A percentile compares a stretch with the other conserved stretches of the same genome.
Evolutionary conservation across 805 yeast genomes (phyloP).

Genomic region (Barnettozyma salicaria): DNA sequence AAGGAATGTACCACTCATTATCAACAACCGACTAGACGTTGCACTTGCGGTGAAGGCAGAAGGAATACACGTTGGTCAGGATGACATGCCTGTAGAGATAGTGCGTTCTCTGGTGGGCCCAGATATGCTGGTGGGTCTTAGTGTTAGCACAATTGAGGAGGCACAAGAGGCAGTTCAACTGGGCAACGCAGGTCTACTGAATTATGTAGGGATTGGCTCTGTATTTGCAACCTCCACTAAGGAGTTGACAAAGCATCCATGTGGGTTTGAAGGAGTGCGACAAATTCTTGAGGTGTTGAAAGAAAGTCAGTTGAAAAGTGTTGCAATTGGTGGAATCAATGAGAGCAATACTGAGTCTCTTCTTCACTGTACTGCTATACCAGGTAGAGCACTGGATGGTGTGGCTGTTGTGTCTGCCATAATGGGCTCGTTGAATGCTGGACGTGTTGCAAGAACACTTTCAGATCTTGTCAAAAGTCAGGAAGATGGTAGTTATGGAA

Average conservation of each 20-base stretch:
- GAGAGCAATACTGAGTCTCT: slow-evolving; percentile 55
- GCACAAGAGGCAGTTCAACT: slow-evolving; percentile 43
- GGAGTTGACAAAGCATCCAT: slow-evolving; percentile 44
- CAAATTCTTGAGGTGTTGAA: slow-evolving; percentile 43
- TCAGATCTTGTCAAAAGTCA: slow-evolving; percentile 27
- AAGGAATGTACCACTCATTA: slow-evolving; percentile 66
- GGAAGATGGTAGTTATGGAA: no score
- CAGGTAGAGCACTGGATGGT: slow-evolving; percentile 59
- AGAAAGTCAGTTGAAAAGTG: slow-evolving; percentile 44
- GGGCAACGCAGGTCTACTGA: slow-evolving; percentile 39
- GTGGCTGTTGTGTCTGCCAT: slow-evolving; percentile 84
- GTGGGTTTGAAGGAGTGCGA: slow-evolving; percentile 67
- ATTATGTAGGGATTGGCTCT: slow-evolving; percentile 83
- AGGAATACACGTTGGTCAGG: slow-evolving; percentile 91
- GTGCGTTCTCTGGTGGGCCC: slow-evolving; percentile 67
- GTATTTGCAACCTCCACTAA: slow-evolving; percentile 73
- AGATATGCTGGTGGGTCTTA: slow-evolving; percentile 72
- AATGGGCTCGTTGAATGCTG: slow-evolving; percentile 58
- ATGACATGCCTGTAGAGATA: slow-evolving; percentile 56
- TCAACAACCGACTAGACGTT: slow-evolving; percentile 83
- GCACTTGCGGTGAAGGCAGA: slow-evolving; percentile 88
- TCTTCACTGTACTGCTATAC: slow-evolving; percentile 40
- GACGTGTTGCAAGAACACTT: slow-evolving; percentile 38
- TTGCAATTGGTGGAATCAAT: slow-evolving; percentile 77
- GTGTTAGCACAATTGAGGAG: slow-evolving; percentile 58